phyloP scores from a whole-genome alignment of 495 filamentous ascomycete species.

The Schizothecium vesticola region DNA sequence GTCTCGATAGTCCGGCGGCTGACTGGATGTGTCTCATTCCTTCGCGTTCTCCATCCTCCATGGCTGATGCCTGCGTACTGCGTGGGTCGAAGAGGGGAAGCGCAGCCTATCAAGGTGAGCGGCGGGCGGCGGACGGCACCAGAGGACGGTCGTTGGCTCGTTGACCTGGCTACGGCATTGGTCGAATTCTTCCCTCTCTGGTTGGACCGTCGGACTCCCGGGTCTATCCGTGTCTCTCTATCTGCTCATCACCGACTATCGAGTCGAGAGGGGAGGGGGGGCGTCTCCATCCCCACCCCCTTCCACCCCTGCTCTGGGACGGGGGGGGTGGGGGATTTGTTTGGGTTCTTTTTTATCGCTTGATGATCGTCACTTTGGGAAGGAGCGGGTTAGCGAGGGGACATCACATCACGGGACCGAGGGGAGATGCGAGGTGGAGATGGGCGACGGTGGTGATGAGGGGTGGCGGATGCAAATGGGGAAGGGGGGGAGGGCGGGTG shows the following conservation, averaged over 20 bases:
- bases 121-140: background rate
- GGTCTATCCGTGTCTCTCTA: background rate
- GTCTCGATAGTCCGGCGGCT: background rate
- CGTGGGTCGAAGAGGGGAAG: background rate
- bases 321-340: background rate
- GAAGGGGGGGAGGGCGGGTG: constrained; percentile 12
- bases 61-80: background rate
- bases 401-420: background rate
- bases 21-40: background rate
- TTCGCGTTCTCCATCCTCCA: background rate
- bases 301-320: background rate
- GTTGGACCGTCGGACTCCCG: background rate
- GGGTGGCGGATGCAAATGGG: background rate
- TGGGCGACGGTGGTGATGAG: background rate
- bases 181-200: background rate
- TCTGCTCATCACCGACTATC: background rate
- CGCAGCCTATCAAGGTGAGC: background rate
- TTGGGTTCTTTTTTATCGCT: constrained; percentile 59
- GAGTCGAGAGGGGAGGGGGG: background rate
- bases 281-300: background rate
- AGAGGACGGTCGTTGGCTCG: background rate
- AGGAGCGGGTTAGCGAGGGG: constrained; percentile 23
- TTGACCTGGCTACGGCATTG: background rate
- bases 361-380: constrained; percentile 79
- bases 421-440: background rate